A percentile compares a stretch with the other conserved stretches of the same genome.
Evolutionary conservation across 345 rosid genomes (phyloP).

Genomic region (Sisymbrium irio): DNA sequence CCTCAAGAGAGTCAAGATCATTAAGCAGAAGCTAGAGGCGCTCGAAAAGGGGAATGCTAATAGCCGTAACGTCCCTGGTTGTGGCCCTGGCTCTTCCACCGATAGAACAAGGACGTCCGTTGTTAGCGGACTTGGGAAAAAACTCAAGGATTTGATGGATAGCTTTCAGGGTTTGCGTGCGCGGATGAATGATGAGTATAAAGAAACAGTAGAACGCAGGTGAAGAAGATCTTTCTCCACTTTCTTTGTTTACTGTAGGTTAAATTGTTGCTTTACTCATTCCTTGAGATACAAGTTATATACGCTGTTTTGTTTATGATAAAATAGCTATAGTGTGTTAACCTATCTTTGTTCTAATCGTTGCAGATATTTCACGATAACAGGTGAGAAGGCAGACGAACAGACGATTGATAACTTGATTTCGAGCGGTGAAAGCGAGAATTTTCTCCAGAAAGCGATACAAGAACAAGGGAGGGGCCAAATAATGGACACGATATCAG

Average conservation of each 20-base stretch:
- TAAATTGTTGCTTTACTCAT: background rate
- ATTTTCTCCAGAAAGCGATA: slow-evolving; percentile 75
- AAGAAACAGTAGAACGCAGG: slow-evolving; percentile 77
- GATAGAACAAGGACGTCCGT: slow-evolving; percentile 82
- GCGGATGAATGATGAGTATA: slow-evolving; percentile 56
- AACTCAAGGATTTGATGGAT: slow-evolving; percentile 73
- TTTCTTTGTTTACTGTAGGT: background rate
- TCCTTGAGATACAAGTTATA: background rate
- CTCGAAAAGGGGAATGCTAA: slow-evolving; percentile 64
- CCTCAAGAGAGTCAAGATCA: slow-evolving; percentile 58
- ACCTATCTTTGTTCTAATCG: background rate
- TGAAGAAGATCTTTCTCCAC: slow-evolving; percentile 12
- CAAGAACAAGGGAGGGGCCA: slow-evolving; percentile 89
- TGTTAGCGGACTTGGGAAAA: slow-evolving; percentile 71
- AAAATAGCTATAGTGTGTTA: background rate
- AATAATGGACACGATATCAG: slow-evolving; percentile 75
- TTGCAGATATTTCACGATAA: slow-evolving; percentile 63
- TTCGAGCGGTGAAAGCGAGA: slow-evolving; percentile 81
- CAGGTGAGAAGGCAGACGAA: slow-evolving; percentile 68
- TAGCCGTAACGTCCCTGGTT: slow-evolving; percentile 53
- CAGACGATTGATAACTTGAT: slow-evolving; percentile 75
- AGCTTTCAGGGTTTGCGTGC: slow-evolving; percentile 61
- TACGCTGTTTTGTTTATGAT: background rate
- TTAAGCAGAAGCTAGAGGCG: slow-evolving; percentile 71
- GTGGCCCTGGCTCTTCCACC: slow-evolving; percentile 78